Evolutionary conservation across 2,329 filamentous ascomycete species (phyloP), one percentile per base, ranked within the genome.

Genomic region (Talaromyces albobiverticillius): DNA sequence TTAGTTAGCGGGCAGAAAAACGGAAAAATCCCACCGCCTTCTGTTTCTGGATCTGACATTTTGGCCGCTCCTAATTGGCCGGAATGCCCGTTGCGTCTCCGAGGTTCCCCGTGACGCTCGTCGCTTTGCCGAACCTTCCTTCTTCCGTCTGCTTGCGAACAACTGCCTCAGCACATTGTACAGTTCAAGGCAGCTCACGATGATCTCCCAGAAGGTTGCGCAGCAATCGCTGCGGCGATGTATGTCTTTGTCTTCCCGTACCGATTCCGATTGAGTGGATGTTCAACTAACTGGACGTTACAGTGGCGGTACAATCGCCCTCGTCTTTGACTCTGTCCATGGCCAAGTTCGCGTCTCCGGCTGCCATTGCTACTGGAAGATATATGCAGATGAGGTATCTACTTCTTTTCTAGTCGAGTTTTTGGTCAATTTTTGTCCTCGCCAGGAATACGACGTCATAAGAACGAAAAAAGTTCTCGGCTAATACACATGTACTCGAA

Each of bases 151-250:
- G 9, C 36, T 20, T 11, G 36, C 36, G 18, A 20, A 18, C 43
- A 9, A 38, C 23, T 53, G 18, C 18, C n/a, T 60, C 59, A 59
- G 54, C 59, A 56, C 46, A 34, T 56, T 40, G 58, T 61, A 29
- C 61, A 57, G 57, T 58, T 26, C 38, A 45, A 51, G 47, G 55
- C 58, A 56, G 36, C 54, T 59, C 67, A 74, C 54, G 43, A 77
- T 79, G 76, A 67, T 77, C 61, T 73, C 74, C 52, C 75, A 77
- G 61, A 75, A 76, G 67, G 64, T 76, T 65, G 69, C 71, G 53
- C 75, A 78, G 62, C 72, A 74, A 61, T 75, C 75, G 57, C 66
- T 76, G 64, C 71, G 75, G 67, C 75, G 76, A 67, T 67, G 76
- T 79, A 77, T 60, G 74, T 71, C 20, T 34, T 38, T 26, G 18